Conservation (phyloP, 169 alveolate species). For the Plasmodium vivax region DNA sequence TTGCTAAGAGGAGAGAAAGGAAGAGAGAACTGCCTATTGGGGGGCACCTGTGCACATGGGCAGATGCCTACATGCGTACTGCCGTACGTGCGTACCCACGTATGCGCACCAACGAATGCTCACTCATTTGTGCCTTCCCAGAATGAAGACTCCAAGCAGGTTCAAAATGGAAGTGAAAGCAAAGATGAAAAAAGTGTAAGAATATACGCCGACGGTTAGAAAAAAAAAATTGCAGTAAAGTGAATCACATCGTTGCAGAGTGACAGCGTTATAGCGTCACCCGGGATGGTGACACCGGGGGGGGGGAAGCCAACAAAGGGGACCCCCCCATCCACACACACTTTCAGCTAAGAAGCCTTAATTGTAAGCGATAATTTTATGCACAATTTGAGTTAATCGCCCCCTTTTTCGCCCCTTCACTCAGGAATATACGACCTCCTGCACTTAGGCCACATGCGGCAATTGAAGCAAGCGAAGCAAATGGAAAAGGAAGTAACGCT, state of each 20-base stretch:
- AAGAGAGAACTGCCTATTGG: background rate
- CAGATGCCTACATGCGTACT: background rate
- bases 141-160: conserved; percentile 3
- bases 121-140: background rate
- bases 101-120: background rate
- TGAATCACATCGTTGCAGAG: background rate
- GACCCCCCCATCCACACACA: background rate
- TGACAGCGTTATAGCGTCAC: background rate
- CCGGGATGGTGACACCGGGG: background rate
- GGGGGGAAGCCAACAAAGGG: background rate
- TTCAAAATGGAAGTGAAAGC: conserved; percentile 4
- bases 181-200: conserved; percentile 23
- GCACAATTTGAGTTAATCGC: background rate
- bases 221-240: conserved; percentile 4
- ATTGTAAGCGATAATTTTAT: no score
- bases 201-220: conserved; percentile 74
- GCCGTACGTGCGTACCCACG: no score
- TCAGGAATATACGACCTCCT: conserved; percentile 96
- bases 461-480: conserved; percentile 96
- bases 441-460: conserved; percentile 97
- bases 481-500: conserved; percentile 92
- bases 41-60: background rate
- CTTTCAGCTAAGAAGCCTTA: background rate
- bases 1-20: background rate
- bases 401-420: background rate